Base-by-base conservation (phyloP, 176 grass and related monocot genomes). In the Phoenix dactylifera region DNA sequence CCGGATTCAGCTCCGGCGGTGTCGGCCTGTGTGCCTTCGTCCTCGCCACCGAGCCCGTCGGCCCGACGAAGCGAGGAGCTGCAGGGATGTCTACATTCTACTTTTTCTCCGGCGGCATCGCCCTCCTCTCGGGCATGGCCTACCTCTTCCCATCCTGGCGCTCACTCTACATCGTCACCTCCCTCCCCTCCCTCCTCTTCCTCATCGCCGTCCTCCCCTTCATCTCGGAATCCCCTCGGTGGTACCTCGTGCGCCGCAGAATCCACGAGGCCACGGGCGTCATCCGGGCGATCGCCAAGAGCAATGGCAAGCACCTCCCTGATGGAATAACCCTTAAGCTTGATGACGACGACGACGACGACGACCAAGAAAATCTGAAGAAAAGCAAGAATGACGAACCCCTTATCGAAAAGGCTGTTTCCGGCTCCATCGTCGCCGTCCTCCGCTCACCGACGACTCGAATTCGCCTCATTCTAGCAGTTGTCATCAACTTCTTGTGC, bases 81-180 rank as follows among this genome's bases (percentile, higher is more conserved):
- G 91, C 65, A 0, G 91, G 86, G 18, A 96, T 87, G 80, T 96
- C 77, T 28, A 82, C 91, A 1, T 87, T 90, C 50, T 90, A 96
- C 75, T 90, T 90, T 72, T 96, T 90, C 80, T 96, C 91, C 5
- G 80, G 72, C 44, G 92, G 92, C 71, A 97, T 91, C 49, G 92
- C 87, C 0, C 53, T 73, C 0, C 88, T 91, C 7, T 65, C 92
- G 0, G 87, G 81, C 72, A 52, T 85, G 7, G 92, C 92, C 16
- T 83, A 89, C 30, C 16, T 85, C 2, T 76, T 81, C 76, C 84
- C 30, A 16, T 83, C 93, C 4, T 97, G 81, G 92, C 75, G 92
- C 30, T 0, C 49, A 6, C 87, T 91, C 59, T 97, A 97, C 67
- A 75, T 83, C 54, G 75, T 83, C 65, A 91, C 87, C 6, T 97